These are phyloP conservation scores for Pontederia crassipes DNA, from an alignment of 176 grass and related monocot species.

Conservation along the genomic window DNA sequence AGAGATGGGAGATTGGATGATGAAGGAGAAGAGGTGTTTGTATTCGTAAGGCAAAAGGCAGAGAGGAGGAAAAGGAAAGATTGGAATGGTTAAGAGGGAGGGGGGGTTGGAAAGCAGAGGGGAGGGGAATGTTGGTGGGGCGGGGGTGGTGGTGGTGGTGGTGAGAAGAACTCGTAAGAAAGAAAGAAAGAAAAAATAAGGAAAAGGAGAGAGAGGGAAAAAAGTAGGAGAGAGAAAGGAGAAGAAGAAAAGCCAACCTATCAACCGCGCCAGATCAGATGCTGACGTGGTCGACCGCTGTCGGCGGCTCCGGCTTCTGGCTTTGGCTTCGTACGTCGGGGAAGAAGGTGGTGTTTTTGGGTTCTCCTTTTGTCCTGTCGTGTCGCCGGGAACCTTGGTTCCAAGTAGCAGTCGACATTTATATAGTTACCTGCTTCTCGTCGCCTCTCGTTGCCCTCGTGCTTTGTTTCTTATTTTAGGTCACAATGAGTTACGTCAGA, in stretches of 20 bases:
- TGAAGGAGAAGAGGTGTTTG: neutral
- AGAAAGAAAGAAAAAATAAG: neutral
- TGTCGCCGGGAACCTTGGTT: too few relatives aligned
- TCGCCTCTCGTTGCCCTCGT: too few relatives aligned
- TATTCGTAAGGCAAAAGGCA: neutral
- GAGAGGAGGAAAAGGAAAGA: conserved; percentile 24
- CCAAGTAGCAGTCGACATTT: too few relatives aligned
- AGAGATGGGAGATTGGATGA: neutral
- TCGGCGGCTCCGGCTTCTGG: conserved; percentile 2
- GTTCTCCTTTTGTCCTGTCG: too few relatives aligned
- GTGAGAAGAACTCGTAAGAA: conserved; percentile 3
- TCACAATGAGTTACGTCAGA: too few relatives aligned
- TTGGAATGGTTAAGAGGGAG: conserved; percentile 43
- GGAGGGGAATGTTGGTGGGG: conserved; percentile 17
- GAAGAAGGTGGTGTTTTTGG: too few relatives aligned
- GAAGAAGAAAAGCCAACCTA: too few relatives aligned
- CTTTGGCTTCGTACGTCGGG: too few relatives aligned
- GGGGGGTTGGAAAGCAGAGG: too few relatives aligned
- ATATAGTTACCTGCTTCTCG: too few relatives aligned
- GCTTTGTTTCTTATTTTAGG: too few relatives aligned
- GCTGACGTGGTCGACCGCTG: neutral
- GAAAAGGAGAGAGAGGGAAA: neutral
- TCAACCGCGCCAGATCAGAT: neutral
- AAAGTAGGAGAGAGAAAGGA: conserved; percentile 6
- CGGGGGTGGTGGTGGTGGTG: conserved; percentile 20